Percentiles rank a stretch among this genome's conserved stretches.
phyloP scores from a whole-genome alignment of 768 basidiomycete genomes.

The Vararia minispora region DNA sequence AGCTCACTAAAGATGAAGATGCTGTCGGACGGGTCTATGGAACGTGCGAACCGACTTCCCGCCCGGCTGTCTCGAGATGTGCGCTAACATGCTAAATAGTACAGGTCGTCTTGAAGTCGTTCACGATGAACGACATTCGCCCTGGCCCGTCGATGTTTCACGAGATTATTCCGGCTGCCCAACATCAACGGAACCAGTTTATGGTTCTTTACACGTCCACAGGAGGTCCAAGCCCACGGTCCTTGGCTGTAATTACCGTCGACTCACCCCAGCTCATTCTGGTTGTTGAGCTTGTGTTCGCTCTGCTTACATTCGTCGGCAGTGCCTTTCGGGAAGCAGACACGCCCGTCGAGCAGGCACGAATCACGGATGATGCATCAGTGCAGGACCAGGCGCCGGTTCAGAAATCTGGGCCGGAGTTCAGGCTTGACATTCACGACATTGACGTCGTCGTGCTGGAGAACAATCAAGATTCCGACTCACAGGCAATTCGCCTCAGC shows the following conservation, averaged over 20 bases:
- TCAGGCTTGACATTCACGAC: slow-evolving; percentile 83
- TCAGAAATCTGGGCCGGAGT: slow-evolving; percentile 30
- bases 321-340: slow-evolving; percentile 32
- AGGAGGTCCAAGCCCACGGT: slow-evolving; percentile 40
- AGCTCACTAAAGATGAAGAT: slow-evolving; percentile 72
- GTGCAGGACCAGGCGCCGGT: slow-evolving; percentile 1
- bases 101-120: slow-evolving; percentile 80
- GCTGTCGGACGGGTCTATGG: slow-evolving; percentile 72
- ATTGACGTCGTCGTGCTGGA: slow-evolving; percentile 84
- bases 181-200: slow-evolving; percentile 82
- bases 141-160: slow-evolving; percentile 77
- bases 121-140: slow-evolving; percentile 84
- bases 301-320: slow-evolving; percentile 76
- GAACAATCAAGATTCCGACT: slow-evolving; percentile 63
- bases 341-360: slow-evolving; percentile 9
- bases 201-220: slow-evolving; percentile 85
- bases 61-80: no score
- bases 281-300: slow-evolving; percentile 83
- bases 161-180: slow-evolving; percentile 89
- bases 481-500: slow-evolving; percentile 80
- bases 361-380: slow-evolving; percentile 9
- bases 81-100: no score
- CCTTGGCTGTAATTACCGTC: slow-evolving; percentile 75
- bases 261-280: slow-evolving; percentile 92
- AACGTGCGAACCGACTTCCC: no score